Evolutionary conservation across 2,329 filamentous ascomycete species (phyloP), one percentile per base, ranked within the genome.

Genomic region (Exophiala mesophila): DNA sequence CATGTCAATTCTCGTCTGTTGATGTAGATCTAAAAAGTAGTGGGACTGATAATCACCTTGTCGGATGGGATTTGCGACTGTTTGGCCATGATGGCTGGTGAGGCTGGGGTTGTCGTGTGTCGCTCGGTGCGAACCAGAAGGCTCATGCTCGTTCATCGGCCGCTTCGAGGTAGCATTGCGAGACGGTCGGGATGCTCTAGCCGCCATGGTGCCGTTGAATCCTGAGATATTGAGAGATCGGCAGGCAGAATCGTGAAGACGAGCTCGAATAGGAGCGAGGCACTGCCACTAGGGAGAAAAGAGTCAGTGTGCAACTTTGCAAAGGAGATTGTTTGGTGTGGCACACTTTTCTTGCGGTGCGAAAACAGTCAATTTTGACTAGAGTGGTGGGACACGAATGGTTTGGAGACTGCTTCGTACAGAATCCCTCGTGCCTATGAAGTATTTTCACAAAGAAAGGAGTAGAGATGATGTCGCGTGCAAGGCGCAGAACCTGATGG

Each of bases 21-120:
- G 16, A 20, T 32, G 42, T 19, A 15, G 36, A 20, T 29, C 29
- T 29, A 29, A 47, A 20, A n/a, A 36, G 15, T 37, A 41, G n/a
- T n/a, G n/a, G n/a, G n/a, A n/a, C 42, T 45, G 36, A 26, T 47
- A 49, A 44, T 55, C 52, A 55, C 52, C 52, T 55, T 47, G 39
- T 19, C 26, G 35, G 24, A 21, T 38, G 34, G 46, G 39, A 5
- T 19, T 9, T n/a, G 8, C 13, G 13, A 12, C 12, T 16, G 36
- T 23, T 26, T 10, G 37, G 18, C 23, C 23, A 7, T 26, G 23
- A 26, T 26, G 12, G 23, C 23, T 26, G 23, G 6, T 26, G 23
- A 26, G 6, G 23, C n/a, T n/a, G n/a, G n/a, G n/a, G n/a, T n/a
- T n/a, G n/a, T n/a, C n/a, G n/a, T n/a, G n/a, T n/a, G n/a, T n/a